Evolutionary conservation across 73 alveolate species (phyloP).

Genomic region (Urostyla sp.): DNA sequence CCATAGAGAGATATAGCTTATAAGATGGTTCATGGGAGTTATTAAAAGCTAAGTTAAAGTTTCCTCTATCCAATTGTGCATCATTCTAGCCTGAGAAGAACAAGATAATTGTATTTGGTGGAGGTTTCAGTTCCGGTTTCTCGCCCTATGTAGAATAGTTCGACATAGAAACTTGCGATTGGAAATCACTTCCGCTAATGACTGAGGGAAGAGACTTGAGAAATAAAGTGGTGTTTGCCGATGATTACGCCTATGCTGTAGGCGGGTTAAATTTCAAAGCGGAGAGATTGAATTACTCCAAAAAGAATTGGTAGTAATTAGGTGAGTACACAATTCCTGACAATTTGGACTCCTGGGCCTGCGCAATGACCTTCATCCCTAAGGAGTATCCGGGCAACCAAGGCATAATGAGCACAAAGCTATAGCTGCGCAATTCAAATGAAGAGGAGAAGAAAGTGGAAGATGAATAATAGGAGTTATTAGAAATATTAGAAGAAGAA

Average conservation of each 20-base stretch:
- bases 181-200: constrained; percentile 79
- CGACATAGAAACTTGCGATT: constrained; percentile 68
- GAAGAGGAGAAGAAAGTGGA: no score
- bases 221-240: constrained; percentile 76
- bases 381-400: constrained; percentile 40
- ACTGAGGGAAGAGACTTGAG: constrained; percentile 92
- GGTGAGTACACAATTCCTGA: constrained; percentile 75
- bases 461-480: no score
- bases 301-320: constrained; percentile 54
- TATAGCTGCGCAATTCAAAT: not conserved
- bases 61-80: constrained; percentile 85
- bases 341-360: constrained; percentile 88
- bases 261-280: constrained; percentile 87
- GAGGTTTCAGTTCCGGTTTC: constrained; percentile 90
- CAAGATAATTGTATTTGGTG: constrained; percentile 86
- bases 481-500: no score
- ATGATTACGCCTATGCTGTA: constrained; percentile 77
- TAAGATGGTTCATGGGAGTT: constrained; percentile 70
- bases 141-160: constrained; percentile 78
- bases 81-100: constrained; percentile 80
- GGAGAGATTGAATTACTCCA: constrained; percentile 51
- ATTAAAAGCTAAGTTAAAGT: constrained; percentile 62
- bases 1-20: constrained; percentile 80
- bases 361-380: constrained; percentile 79
- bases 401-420: not conserved